Evolutionary conservation across 345 rosid species (phyloP).

Genomic region (Gynandropsis gynandra): DNA sequence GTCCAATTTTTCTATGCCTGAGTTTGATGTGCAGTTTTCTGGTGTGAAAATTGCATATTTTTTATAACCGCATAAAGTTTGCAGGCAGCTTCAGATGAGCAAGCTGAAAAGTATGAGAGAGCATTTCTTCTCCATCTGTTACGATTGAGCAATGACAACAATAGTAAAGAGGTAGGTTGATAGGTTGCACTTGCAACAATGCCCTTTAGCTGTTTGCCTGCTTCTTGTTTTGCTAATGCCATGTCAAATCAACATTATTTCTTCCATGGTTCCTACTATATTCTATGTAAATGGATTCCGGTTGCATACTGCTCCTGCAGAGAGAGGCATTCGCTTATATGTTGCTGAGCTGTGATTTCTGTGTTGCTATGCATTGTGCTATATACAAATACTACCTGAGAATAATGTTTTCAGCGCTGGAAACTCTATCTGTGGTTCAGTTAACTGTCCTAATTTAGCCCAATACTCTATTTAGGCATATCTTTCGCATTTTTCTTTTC

Average conservation of each 20-base stretch:
- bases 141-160: constrained; percentile 38
- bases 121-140: constrained; percentile 78
- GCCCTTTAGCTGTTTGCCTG: constrained; percentile 2
- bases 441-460: constrained; percentile 3
- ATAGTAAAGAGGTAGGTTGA: constrained; percentile 50
- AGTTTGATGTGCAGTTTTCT: constrained; percentile 5
- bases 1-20: constrained; percentile 4
- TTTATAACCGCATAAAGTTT: constrained; percentile 7
- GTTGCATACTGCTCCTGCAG: constrained; percentile 13
- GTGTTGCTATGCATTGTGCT: constrained; percentile 10
- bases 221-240: not conserved
- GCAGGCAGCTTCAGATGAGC: constrained; percentile 74
- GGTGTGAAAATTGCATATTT: constrained; percentile 9
- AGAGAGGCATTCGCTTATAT: not conserved
- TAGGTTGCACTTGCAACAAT: constrained; percentile 1
- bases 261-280: not conserved
- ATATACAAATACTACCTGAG: constrained; percentile 9
- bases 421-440: constrained; percentile 7
- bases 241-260: not conserved
- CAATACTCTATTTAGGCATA: constrained; percentile 8
- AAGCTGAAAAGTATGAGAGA: constrained; percentile 64
- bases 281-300: not conserved
- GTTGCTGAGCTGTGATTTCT: not conserved
- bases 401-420: constrained; percentile 4
- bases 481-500: constrained; percentile 3